Conservation (phyloP, 345 rosid species). For the Populus ilicifolia region DNA sequence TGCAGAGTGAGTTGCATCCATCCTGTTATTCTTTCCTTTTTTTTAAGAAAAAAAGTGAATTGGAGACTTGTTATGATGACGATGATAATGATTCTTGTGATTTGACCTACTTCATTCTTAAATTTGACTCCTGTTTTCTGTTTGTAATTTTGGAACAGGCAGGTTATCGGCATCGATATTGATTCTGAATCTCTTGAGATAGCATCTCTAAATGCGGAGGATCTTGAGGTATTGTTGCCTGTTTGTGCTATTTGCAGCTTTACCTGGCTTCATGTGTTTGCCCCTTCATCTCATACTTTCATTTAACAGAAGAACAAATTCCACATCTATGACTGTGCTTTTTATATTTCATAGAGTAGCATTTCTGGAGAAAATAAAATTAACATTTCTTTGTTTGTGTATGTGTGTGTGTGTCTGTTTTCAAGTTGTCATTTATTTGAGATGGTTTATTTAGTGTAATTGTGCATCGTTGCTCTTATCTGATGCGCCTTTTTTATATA, state of each 20-base stretch:
- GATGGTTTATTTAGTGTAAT: not conserved
- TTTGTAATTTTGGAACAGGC: constrained; percentile 37
- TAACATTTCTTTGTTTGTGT: not conserved
- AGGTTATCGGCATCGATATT: constrained; percentile 71
- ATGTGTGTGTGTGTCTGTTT: too few relatives aligned
- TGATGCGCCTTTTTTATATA: constrained; percentile 15
- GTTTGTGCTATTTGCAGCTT: not conserved
- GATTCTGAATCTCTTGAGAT: constrained; percentile 72
- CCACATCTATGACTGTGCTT: too few relatives aligned
- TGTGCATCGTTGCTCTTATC: not conserved
- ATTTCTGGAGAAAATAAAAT: not conserved
- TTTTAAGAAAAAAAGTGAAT: not conserved
- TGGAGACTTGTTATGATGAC: not conserved
- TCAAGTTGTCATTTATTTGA: not conserved
- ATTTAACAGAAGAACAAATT: too few relatives aligned
- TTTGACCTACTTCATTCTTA: not conserved
- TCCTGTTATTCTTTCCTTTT: not conserved
- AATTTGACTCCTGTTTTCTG: not conserved
- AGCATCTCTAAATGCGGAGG: constrained; percentile 72
- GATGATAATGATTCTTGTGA: not conserved
- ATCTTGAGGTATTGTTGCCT: constrained; percentile 59
- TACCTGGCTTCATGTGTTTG: not conserved
- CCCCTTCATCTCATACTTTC: not conserved
- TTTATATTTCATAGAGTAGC: too few relatives aligned
- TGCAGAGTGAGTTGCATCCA: constrained; percentile 58